A percentile compares a stretch with the other conserved stretches of the same genome.
Conservation (phyloP, 768 basidiomycete species). For the Pholiota microspora region DNA sequence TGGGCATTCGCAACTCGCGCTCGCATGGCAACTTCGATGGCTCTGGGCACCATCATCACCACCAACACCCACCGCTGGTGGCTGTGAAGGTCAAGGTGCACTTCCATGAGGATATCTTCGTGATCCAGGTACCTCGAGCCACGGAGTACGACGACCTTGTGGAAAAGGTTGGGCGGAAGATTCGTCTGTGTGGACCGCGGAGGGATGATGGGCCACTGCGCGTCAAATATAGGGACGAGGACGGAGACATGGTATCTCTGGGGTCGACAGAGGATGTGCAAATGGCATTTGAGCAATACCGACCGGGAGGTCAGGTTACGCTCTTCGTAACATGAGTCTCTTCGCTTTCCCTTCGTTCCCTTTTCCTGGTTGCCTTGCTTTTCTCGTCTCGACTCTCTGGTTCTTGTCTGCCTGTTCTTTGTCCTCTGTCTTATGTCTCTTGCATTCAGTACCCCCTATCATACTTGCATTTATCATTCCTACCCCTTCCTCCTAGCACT, state of each 20-base stretch:
- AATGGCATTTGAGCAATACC: slow-evolving; percentile 87
- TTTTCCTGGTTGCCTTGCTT: slow-evolving; percentile 10
- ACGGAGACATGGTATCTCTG: slow-evolving; percentile 86
- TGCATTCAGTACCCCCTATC: slow-evolving; percentile 12
- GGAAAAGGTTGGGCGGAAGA: slow-evolving; percentile 90
- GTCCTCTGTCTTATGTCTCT: slow-evolving; percentile 10
- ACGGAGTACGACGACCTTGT: slow-evolving; percentile 84
- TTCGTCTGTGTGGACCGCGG: slow-evolving; percentile 83
- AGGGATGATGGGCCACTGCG: slow-evolving; percentile 78
- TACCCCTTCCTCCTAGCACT: slow-evolving; percentile 7
- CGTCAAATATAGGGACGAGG: slow-evolving; percentile 90
- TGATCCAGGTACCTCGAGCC: slow-evolving; percentile 80
- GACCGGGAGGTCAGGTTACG: slow-evolving; percentile 77
- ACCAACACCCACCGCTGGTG: slow-evolving; percentile 20
- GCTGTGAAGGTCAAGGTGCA: slow-evolving; percentile 92
- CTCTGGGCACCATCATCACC: slow-evolving; percentile 4
- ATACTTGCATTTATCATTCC: slow-evolving; percentile 18
- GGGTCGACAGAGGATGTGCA: slow-evolving; percentile 92
- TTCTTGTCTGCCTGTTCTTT: slow-evolving; percentile 4
- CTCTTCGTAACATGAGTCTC: slow-evolving; percentile 68
- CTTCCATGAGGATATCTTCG: slow-evolving; percentile 93
- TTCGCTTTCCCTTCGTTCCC: slow-evolving; percentile 3
- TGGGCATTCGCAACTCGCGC: slow-evolving; percentile 51
- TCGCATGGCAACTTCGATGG: slow-evolving; percentile 50
- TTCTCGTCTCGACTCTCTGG: background rate